Evolutionary conservation across 2,329 filamentous ascomycete genomes (phyloP).

Genomic region (Fusarium sp.): DNA sequence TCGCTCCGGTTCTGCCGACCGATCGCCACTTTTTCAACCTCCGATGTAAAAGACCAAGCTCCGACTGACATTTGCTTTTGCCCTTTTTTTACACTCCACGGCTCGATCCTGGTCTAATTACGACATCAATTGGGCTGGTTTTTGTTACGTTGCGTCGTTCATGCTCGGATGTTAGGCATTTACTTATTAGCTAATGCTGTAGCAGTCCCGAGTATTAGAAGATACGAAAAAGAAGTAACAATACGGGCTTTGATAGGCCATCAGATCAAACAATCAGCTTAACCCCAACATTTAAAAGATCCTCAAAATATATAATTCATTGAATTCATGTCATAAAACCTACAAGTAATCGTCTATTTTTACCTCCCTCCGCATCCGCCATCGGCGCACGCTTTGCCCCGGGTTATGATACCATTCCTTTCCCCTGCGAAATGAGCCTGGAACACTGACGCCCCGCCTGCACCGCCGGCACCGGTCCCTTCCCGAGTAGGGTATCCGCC

Average conservation of each 20-base stretch:
- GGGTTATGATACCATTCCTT: constrained; percentile 16
- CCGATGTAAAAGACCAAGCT: constrained; percentile 42
- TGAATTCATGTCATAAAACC: constrained; percentile 8
- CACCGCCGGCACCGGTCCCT: constrained; percentile 46
- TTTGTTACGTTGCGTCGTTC: background rate
- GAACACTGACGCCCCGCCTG: constrained; percentile 13
- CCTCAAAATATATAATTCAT: constrained; percentile 1
- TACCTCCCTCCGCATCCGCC: constrained; percentile 39
- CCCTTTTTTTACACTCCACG: constrained; percentile 12
- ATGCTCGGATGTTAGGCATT: constrained; percentile 13
- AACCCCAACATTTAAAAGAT: too few species aligned
- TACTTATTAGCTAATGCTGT: constrained; percentile 13
- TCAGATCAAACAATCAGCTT: too few species aligned
- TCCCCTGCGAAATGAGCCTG: constrained; percentile 9
- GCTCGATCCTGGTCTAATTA: constrained; percentile 36
- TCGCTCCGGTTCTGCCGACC: constrained; percentile 31
- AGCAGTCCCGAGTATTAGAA: background rate
- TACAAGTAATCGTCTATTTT: constrained; percentile 17
- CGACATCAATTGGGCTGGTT: constrained; percentile 22
- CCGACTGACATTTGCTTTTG: constrained; percentile 25
- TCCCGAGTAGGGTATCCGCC: constrained; percentile 42
- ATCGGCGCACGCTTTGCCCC: constrained; percentile 36
- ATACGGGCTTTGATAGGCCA: too few species aligned
- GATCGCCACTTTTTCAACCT: constrained; percentile 47
- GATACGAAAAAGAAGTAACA: too few species aligned